Conservation (phyloP, 768 basidiomycete genomes). For the Daedaleopsis sinensis region DNA sequence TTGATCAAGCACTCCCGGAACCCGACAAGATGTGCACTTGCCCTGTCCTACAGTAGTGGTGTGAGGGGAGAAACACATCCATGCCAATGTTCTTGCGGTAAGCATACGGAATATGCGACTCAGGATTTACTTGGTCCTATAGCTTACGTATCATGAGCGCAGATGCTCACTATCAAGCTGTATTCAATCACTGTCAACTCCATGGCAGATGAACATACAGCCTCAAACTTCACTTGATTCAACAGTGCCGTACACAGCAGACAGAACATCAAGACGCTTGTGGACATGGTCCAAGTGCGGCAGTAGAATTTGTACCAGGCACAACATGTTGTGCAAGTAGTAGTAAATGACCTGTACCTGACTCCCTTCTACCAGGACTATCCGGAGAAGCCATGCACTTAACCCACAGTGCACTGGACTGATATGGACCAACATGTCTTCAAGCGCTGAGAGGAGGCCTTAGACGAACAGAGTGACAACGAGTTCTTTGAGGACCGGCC, state of each 20-base stretch:
- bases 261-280: slow-evolving; percentile 2
- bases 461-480: too few species aligned
- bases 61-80: background rate
- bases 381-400: too few species aligned
- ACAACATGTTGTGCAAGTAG: background rate
- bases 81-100: slow-evolving; percentile 1
- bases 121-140: background rate
- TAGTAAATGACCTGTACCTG: too few species aligned
- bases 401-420: too few species aligned
- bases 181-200: slow-evolving; percentile 17
- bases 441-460: too few species aligned
- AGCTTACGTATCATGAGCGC: too few species aligned
- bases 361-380: too few species aligned
- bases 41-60: slow-evolving; percentile 6
- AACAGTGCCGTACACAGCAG: slow-evolving; percentile 6
- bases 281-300: slow-evolving; percentile 8
- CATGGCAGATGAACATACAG: slow-evolving; percentile 19
- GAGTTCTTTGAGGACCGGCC: too few species aligned
- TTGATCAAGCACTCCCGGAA: slow-evolving; percentile 1
- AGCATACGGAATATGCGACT: background rate
- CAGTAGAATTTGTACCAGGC: slow-evolving; percentile 7
- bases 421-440: too few species aligned
- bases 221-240: slow-evolving; percentile 15
- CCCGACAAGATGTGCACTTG: background rate
- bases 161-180: slow-evolving; percentile 18